Base-by-base conservation (phyloP, 345 rosid species). In the Sonneratia caseolaris region DNA sequence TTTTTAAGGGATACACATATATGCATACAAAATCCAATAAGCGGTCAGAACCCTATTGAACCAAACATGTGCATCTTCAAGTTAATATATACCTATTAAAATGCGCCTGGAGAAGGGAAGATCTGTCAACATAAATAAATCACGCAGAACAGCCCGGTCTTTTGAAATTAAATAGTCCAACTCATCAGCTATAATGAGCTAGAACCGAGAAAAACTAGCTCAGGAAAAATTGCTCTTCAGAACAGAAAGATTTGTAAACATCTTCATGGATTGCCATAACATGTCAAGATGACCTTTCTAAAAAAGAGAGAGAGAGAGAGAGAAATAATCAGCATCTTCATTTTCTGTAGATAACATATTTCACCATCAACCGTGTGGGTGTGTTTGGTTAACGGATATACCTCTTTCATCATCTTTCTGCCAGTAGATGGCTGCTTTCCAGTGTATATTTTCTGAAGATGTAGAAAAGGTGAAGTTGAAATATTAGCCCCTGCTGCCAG, bases 91-190 rank as follows among this genome's bases (percentile, higher is more conserved):
- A 94, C 97, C 97, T 82, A 94, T 87, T 75, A 94, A 80, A 84
- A 94, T 86, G 76, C 84, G 87, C 53, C 82, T 84, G 56, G 96
- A 91, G 77, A 81, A 87, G 10, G 96, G 91, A 66, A 88, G 84
- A 69, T 95, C 86, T 79, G 96, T 89, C 64, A 94, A 93, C 96
- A 89, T 87, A 81, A 94, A 93, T 69, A 94, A 90, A 82, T 94
- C 97, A 72, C 91, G 88, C 65, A 94, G 96, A 51, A 94, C 92
- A 68, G 84, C 89, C 9, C 90, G 78, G 80, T 94, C 98, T 76
- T 75, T 88, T 19, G 96, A 89, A 49, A 94, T 88, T 79, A 94
- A 75, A 78, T 88, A 94, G 76, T 91, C 98, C 86, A 94, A 76
- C 82, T 91, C 98, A 80, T 91, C 98, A 16, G 87, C 95, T 74